Evolutionary conservation across 164 flowering plant species (phyloP), one percentile per base, ranked within the genome.

Genomic region (Platanus orientalis): DNA sequence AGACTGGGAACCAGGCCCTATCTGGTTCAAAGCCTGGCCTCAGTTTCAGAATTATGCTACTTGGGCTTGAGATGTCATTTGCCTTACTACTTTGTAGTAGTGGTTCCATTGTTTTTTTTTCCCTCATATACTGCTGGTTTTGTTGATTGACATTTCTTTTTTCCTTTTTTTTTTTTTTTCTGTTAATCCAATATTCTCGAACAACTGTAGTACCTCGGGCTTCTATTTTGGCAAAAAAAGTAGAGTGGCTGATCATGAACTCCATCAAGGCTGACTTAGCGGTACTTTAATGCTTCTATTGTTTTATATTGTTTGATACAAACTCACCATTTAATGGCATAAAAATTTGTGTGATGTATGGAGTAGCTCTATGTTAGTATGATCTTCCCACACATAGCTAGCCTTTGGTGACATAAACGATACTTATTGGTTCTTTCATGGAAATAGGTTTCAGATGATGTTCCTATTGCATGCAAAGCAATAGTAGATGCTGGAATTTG

Each of bases 401-500:
- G 6, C 26, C 34, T 28, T 34, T 32, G 29, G 40, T 25, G 26
- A 51, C 51, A 52, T 1, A 7, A 97, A 61, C 95, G 91, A 70
- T 96, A n/a, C n/a, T n/a, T n/a, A n/a, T n/a, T n/a, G n/a, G n/a
- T n/a, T n/a, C n/a, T n/a, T n/a, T n/a, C n/a, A n/a, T n/a, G n/a
- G n/a, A n/a, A n/a, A n/a, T n/a, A n/a, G n/a, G n/a, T n/a, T n/a
- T n/a, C n/a, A n/a, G n/a, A n/a, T n/a, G n/a, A n/a, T n/a, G n/a
- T n/a, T n/a, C n/a, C n/a, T n/a, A n/a, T n/a, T n/a, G n/a, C 96
- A 55, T 94, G 98, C 62, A 91, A 96, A 60, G 98, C 97, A 53
- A 97, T 97, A 61, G 91, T 90, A 27, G 97, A 94, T 81, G 98
- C 97, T 80, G 96, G 96, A 54, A 85, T 94, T 66, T 97, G 93